A percentile compares a stretch with the other conserved stretches of the same genome.
These are phyloP conservation scores for Beauveria medogensis DNA, from an alignment of 2,329 filamentous ascomycete genomes.

Conservation along the genomic window DNA sequence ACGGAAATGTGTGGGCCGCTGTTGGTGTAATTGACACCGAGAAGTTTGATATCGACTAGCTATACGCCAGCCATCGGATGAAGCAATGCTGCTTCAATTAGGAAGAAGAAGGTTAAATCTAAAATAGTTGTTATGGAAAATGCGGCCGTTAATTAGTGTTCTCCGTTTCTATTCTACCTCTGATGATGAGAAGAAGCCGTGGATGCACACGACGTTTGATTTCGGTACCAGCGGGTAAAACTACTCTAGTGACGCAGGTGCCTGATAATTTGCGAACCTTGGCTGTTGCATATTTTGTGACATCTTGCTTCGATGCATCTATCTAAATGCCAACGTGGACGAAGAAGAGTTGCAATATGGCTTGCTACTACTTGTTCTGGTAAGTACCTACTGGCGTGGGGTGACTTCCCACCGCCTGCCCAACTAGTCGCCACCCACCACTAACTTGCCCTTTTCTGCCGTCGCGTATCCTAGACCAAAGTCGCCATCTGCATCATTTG, in stretches of 20 bases:
- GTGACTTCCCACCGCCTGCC: slow-evolving; percentile 7
- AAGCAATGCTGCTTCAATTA: too few relatives aligned
- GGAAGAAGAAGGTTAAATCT: too few relatives aligned
- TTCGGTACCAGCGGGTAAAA: too few relatives aligned
- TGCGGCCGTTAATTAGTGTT: too few relatives aligned
- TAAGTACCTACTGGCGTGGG: neutral
- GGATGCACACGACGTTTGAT: too few relatives aligned
- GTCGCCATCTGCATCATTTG: neutral
- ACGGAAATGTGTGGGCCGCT: neutral
- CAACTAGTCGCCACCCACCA: slow-evolving; percentile 2
- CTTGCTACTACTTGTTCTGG: neutral
- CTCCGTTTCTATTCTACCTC: too few relatives aligned
- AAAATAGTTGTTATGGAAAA: too few relatives aligned
- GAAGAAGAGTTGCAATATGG: neutral
- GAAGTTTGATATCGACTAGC: neutral
- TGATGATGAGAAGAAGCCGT: too few relatives aligned
- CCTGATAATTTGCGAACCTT: neutral
- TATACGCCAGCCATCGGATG: neutral
- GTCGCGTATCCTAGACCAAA: neutral
- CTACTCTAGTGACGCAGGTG: too few relatives aligned
- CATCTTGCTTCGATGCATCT: too few relatives aligned
- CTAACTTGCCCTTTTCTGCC: neutral
- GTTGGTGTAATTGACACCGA: neutral
- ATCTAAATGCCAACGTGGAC: too few relatives aligned
- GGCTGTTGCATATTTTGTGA: too few relatives aligned